These are phyloP conservation scores for Pichia sp. DNA, from an alignment of 1,139 yeast species.

Conservation along the genomic window DNA sequence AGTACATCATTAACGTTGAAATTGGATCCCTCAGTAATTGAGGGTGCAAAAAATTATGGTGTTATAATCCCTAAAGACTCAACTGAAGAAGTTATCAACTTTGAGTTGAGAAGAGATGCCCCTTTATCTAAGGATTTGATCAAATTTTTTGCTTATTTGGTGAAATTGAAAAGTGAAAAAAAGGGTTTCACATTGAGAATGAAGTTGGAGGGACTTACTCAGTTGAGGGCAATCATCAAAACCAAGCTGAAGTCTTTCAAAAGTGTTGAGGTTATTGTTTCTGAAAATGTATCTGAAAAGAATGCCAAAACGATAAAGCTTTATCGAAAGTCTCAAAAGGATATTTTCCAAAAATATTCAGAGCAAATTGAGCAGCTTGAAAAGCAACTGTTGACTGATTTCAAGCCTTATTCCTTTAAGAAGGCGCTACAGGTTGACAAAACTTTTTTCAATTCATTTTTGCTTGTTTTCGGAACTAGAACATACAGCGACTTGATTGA, in stretches of 20 bases:
- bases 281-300: conserved; percentile 13
- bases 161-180: conserved; percentile 36
- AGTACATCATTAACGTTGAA: conserved; percentile 44
- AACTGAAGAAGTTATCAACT: conserved; percentile 35
- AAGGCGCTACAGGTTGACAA: conserved; percentile 53
- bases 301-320: conserved; percentile 34
- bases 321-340: conserved; percentile 45
- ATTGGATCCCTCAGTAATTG: conserved; percentile 22
- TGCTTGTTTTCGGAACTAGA: conserved; percentile 54
- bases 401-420: conserved; percentile 52
- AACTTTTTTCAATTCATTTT: conserved; percentile 51
- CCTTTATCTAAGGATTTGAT: conserved; percentile 46
- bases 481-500: conserved; percentile 50
- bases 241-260: conserved; percentile 41
- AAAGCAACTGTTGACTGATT: conserved; percentile 43
- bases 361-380: conserved; percentile 50
- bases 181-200: conserved; percentile 44
- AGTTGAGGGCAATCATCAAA: conserved; percentile 50
- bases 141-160: conserved; percentile 49
- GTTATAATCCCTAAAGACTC: conserved; percentile 40
- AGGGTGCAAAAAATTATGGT: conserved; percentile 24
- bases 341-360: conserved; percentile 42
- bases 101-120: conserved; percentile 19
- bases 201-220: conserved; percentile 56
- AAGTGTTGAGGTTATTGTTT: conserved; percentile 16